phyloP scores from a whole-genome alignment of 371 early-diverging fungal species.

The Apophysomyces sp. region DNA sequence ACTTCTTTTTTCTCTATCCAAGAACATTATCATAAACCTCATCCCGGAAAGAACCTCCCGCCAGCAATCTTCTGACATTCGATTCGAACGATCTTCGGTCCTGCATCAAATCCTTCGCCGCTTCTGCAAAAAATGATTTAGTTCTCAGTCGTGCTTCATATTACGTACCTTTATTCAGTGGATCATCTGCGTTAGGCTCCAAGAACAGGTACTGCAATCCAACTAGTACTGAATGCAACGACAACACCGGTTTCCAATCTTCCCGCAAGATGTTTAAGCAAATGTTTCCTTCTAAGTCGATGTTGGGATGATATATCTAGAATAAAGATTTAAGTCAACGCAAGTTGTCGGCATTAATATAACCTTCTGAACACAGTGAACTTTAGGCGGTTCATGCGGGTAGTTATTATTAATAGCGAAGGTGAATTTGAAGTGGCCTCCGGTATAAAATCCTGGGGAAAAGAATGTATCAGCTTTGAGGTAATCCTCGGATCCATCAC shows the following conservation, averaged over 20 bases:
- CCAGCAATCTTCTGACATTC: too few relatives aligned
- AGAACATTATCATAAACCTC: too few relatives aligned
- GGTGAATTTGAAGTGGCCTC: too few relatives aligned
- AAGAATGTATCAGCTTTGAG: neutral
- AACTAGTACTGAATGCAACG: slow-evolving; percentile 92
- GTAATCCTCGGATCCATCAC: too few relatives aligned
- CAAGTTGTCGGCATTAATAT: neutral
- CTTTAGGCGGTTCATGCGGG: slow-evolving; percentile 98
- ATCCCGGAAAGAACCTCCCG: too few relatives aligned
- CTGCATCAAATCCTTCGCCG: neutral
- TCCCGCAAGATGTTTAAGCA: slow-evolving; percentile 99
- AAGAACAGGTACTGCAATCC: slow-evolving; percentile 95
- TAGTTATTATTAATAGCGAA: too few relatives aligned
- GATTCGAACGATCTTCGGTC: neutral
- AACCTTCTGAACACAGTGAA: slow-evolving; percentile 90
- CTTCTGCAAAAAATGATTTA: too few relatives aligned
- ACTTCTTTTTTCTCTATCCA: too few relatives aligned
- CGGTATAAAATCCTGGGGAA: too few relatives aligned
- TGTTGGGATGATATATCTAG: slow-evolving; percentile 98
- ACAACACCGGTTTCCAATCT: slow-evolving; percentile 99
- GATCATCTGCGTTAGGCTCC: slow-evolving; percentile 99
- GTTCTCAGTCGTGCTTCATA: too few relatives aligned
- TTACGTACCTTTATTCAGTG: slow-evolving; percentile 96
- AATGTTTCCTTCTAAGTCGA: slow-evolving; percentile 96
- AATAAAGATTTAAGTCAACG: too few relatives aligned